Evolutionary conservation across 139 green algal genomes (phyloP), one percentile per base, ranked within the genome.

Genomic region (Coccomyxa sp.): DNA sequence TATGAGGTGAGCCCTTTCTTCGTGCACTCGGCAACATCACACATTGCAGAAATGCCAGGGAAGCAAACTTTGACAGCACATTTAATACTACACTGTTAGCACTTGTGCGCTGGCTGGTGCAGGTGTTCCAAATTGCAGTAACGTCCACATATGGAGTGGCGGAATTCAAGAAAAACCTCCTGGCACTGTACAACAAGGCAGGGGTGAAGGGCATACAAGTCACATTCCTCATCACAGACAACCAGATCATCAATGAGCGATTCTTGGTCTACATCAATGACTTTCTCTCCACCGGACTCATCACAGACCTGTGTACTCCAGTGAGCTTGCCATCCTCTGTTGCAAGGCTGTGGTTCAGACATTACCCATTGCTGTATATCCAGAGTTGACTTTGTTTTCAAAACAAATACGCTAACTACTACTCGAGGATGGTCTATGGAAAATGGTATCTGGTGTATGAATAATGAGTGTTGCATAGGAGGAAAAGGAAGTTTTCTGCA

Each of bases 241-340:
- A 90, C 0, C 94, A 98, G 78, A 88, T 98, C 37, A 98, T 97
- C 89, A 91, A 98, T 36, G 95, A 98, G 80, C 86, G 87, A 35
- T 97, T 98, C 89, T 83, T 98, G 73, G 95, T 98, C 86, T 98
- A 98, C 89, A 94, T 98, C 82, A 98, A 98, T 88, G 95, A 98
- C 90, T 89, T 98, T 71, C 87, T 98, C 24, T 96, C 97, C 90
- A 98, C 95, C 9, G 93, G 94, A 77, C n/a, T n/a, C n/a, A n/a
- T n/a, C n/a, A n/a, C n/a, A n/a, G n/a, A n/a, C n/a, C n/a, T n/a
- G n/a, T n/a, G n/a, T n/a, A n/a, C n/a, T n/a, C n/a, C n/a, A n/a
- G n/a, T n/a, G n/a, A n/a, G n/a, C n/a, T n/a, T n/a, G n/a, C n/a
- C n/a, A n/a, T n/a, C n/a, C n/a, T n/a, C n/a, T n/a, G n/a, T n/a